A percentile compares a stretch with the other conserved stretches of the same genome.
Conservation (phyloP, 2,329 filamentous ascomycete species). For the Talaromyces amestolkiae region DNA sequence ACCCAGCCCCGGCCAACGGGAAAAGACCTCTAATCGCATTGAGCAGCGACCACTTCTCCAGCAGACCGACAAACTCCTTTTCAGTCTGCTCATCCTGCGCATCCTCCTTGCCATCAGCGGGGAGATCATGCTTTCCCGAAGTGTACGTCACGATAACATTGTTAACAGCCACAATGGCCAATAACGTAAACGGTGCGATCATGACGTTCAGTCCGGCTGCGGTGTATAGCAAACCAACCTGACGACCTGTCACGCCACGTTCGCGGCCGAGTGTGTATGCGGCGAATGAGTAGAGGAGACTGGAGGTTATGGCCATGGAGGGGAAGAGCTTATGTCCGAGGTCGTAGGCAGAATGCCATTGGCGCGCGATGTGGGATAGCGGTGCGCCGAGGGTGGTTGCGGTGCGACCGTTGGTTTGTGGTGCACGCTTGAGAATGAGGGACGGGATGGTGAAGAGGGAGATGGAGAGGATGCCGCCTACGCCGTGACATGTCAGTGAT, state of each 20-base stretch:
- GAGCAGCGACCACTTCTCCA: slow-evolving; percentile 26
- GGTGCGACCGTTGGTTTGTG: not conserved
- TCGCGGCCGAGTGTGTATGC: slow-evolving; percentile 26
- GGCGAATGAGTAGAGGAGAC: slow-evolving; percentile 50
- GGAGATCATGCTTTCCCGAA: slow-evolving; percentile 6
- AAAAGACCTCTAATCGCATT: slow-evolving; percentile 27
- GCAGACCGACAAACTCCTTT: slow-evolving; percentile 21
- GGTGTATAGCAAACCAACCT: slow-evolving; percentile 24
- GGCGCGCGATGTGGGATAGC: slow-evolving; percentile 28
- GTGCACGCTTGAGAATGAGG: slow-evolving; percentile 25
- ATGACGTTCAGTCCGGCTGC: slow-evolving; percentile 31
- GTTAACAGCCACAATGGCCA: slow-evolving; percentile 32
- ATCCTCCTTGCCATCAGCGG: slow-evolving; percentile 16
- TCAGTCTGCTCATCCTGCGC: slow-evolving; percentile 27
- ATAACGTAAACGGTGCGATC: slow-evolving; percentile 36
- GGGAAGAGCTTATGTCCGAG: slow-evolving; percentile 55
- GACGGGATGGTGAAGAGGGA: slow-evolving; percentile 28
- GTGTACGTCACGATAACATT: slow-evolving; percentile 27
- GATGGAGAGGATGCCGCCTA: slow-evolving; percentile 32
- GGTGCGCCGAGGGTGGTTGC: slow-evolving; percentile 20
- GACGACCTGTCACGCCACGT: not conserved
- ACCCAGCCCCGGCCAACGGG: slow-evolving; percentile 26
- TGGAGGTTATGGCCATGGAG: slow-evolving; percentile 52
- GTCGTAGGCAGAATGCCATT: slow-evolving; percentile 37
- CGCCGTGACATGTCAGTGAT: not conserved